Percentiles rank a stretch among this genome's conserved stretches.
Conservation (phyloP, 176 grass and related monocot species). For the Triticum dicoccoides region DNA sequence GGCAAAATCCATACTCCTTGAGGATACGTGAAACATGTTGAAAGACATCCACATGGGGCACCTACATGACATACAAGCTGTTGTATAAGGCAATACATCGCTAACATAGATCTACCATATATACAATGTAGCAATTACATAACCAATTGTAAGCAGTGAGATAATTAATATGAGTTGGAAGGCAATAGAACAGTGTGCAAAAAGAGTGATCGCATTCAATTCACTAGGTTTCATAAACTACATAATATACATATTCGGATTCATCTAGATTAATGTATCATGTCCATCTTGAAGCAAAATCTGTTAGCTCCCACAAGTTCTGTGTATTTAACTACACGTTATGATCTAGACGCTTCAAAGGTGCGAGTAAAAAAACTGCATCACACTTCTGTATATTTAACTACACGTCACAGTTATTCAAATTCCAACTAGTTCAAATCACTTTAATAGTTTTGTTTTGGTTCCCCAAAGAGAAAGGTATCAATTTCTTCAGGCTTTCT, state of each 20-base stretch:
- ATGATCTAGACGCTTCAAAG: neutral
- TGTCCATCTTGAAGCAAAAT: neutral
- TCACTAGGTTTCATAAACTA: neutral
- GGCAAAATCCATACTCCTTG: neutral
- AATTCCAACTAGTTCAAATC: neutral
- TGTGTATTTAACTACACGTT: neutral
- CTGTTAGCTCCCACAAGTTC: neutral
- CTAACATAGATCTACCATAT: neutral
- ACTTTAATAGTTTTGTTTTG: neutral
- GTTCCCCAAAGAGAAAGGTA: neutral
- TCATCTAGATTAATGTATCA: neutral
- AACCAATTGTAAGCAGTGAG: neutral
- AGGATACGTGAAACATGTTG: slow-evolving; percentile 6
- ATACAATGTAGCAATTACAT: neutral
- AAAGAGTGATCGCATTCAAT: neutral
- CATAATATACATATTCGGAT: neutral
- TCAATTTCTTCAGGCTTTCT: neutral
- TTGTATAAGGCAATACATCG: neutral
- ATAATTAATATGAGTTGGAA: neutral
- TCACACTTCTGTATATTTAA: neutral
- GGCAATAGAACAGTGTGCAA: neutral
- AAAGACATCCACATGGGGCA: neutral
- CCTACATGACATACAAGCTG: slow-evolving; percentile 13
- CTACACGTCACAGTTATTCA: neutral
- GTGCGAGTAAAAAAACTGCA: neutral